Percentiles rank a stretch among this genome's conserved stretches.
These are phyloP conservation scores for Eucalyptus urophylla DNA, from an alignment of 345 rosid species.

Conservation along the genomic window DNA sequence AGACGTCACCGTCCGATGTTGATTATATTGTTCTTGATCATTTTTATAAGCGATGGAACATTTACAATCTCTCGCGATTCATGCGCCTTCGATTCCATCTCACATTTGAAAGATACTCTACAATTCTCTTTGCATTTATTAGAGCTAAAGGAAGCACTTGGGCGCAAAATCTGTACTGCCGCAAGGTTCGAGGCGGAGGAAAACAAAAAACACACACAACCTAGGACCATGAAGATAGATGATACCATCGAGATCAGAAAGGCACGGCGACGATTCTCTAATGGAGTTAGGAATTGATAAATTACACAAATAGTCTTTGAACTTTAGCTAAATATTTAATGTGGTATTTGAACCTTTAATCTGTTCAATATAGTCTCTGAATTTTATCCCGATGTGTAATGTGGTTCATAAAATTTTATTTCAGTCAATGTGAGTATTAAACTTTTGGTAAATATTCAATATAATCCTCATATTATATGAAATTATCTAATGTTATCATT, in stretches of 20 bases:
- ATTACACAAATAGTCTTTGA: accelerated
- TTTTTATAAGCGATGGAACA: background rate
- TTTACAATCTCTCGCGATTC: background rate
- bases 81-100: background rate
- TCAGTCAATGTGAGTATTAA: too few relatives aligned
- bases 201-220: background rate
- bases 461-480: accelerated
- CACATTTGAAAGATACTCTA: background rate
- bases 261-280: background rate
- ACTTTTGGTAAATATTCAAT: too few relatives aligned
- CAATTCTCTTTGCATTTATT: background rate
- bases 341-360: accelerated
- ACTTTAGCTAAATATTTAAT: background rate
- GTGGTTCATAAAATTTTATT: too few relatives aligned
- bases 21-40: too few relatives aligned
- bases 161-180: background rate
- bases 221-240: background rate
- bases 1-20: background rate
- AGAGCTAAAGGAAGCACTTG: background rate
- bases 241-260: background rate
- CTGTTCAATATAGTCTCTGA: accelerated
- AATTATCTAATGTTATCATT: accelerated
- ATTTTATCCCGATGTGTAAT: accelerated
- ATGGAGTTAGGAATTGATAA: background rate
- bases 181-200: background rate